phyloP scores from a whole-genome alignment of 495 filamentous ascomycete genomes.

The Xylaria telfairii region DNA sequence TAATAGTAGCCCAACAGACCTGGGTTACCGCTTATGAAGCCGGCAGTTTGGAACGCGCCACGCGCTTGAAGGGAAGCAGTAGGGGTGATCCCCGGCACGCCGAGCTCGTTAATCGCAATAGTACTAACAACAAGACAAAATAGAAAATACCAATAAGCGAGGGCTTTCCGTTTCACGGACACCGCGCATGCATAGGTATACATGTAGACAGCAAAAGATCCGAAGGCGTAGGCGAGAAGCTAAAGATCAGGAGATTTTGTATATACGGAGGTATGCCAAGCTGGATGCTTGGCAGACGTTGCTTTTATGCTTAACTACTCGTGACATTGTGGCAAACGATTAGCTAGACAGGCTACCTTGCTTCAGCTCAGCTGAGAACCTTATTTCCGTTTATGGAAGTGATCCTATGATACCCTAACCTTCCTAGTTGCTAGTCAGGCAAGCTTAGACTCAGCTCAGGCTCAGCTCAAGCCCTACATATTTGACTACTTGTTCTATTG shows the following conservation, averaged over 20 bases:
- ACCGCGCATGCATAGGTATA: neutral
- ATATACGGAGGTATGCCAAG: neutral
- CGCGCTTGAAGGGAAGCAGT: constrained; percentile 2
- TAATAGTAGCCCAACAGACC: neutral
- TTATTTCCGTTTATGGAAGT: neutral
- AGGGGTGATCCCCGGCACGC: neutral
- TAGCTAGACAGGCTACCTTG: too few species aligned
- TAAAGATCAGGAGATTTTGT: neutral
- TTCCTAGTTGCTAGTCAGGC: neutral
- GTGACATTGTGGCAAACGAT: neutral
- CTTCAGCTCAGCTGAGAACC: neutral
- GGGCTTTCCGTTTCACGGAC: neutral
- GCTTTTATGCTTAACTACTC: neutral
- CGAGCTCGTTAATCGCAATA: neutral
- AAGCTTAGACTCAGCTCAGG: neutral
- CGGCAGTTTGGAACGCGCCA: constrained; percentile 8
- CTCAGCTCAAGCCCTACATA: neutral
- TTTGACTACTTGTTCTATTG: constrained; percentile 5
- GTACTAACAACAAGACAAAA: neutral
- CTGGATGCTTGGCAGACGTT: constrained; percentile 3
- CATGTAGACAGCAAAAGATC: neutral
- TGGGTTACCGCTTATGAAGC: constrained; percentile 13
- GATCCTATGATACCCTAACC: neutral
- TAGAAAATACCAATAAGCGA: neutral
- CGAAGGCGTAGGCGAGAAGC: neutral